Evolutionary conservation across 2,329 filamentous ascomycete species (phyloP).

Genomic region (Rhexocercosporidium sp.): DNA sequence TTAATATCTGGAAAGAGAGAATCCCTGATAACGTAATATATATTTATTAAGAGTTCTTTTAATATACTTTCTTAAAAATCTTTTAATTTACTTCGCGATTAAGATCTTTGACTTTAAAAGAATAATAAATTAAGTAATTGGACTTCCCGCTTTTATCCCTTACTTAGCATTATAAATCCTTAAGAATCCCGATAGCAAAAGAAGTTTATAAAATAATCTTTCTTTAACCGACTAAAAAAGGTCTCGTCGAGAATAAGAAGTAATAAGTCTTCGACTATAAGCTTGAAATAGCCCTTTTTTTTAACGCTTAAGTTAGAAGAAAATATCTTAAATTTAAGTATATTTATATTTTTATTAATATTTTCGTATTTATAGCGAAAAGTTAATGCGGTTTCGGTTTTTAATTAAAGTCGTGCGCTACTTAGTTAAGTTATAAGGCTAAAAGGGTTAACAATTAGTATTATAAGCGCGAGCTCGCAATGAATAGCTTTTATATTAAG

Average conservation of each 20-base stretch:
- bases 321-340: not conserved
- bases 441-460: not conserved
- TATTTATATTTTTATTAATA: not conserved
- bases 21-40: not conserved
- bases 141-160: not conserved
- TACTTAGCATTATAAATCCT: not conserved
- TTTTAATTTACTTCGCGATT: not conserved
- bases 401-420: not conserved
- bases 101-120: not conserved
- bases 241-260: not conserved
- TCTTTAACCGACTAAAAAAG: not conserved
- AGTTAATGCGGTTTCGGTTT: not conserved
- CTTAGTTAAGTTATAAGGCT: not conserved
- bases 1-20: not conserved
- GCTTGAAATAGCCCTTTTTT: not conserved
- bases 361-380: not conserved
- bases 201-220: conserved; percentile 2
- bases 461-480: not conserved
- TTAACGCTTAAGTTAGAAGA: not conserved
- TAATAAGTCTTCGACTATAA: not conserved
- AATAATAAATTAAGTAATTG: not conserved
- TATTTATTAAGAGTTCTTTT: not conserved
- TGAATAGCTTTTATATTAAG: not conserved
- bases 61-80: not conserved
- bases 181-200: conserved; percentile 1